Percentiles rank a stretch among this genome's conserved stretches.
These are phyloP conservation scores for Anisodus acutangulus DNA, from an alignment of 257 asterid species.

Conservation along the genomic window DNA sequence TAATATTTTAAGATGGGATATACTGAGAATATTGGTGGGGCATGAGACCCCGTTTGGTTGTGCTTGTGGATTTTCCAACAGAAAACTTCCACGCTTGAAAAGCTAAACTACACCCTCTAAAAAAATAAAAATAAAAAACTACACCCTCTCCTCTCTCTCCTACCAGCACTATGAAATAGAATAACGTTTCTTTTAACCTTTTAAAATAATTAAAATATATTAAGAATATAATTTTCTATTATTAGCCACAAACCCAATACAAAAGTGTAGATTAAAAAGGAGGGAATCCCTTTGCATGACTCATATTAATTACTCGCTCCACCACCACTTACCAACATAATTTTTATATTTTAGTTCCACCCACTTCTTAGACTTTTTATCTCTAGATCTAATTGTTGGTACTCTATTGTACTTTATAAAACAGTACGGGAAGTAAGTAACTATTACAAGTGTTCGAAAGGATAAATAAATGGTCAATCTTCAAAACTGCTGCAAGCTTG, in stretches of 20 bases:
- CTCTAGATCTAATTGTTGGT: neutral
- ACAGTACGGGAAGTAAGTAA: too few relatives aligned
- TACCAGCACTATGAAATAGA: neutral
- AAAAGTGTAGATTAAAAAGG: conserved; percentile 18
- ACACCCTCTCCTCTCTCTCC: conserved; percentile 21
- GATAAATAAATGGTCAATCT: too few relatives aligned
- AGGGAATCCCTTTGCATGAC: conserved; percentile 28
- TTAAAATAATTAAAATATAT: neutral
- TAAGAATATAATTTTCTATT: neutral
- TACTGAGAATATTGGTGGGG: neutral
- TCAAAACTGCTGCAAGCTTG: too few relatives aligned
- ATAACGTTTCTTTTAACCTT: neutral
- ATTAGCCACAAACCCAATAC: conserved; percentile 7
- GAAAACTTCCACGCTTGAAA: conserved; percentile 55
- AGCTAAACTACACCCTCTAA: conserved; percentile 37
- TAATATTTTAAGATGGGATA: neutral
- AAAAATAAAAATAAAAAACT: too few relatives aligned
- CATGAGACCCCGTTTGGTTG: conserved; percentile 14
- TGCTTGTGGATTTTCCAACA: conserved; percentile 55
- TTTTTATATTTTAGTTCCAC: conserved; percentile 11
- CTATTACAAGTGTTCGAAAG: too few relatives aligned
- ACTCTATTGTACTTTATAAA: too few relatives aligned
- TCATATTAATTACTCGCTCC: conserved; percentile 11
- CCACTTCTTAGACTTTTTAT: conserved; percentile 16
- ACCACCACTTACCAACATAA: neutral